A percentile compares a stretch with the other conserved stretches of the same genome.
These are phyloP conservation scores for Venturiaceae sp. DNA, from an alignment of 2,329 filamentous ascomycete genomes.

Conservation along the genomic window DNA sequence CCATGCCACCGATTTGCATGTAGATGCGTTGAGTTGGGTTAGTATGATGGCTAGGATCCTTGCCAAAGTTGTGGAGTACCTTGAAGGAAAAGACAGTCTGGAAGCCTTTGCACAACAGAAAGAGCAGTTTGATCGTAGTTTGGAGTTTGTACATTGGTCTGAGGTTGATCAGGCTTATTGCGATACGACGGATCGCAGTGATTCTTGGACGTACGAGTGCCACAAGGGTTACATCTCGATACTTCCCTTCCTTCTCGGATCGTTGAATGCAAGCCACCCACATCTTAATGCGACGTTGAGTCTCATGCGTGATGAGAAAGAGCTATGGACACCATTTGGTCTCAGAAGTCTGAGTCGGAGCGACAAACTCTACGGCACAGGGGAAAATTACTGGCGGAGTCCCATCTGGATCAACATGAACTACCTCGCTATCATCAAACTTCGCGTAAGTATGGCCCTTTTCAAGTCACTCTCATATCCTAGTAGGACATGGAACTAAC, in stretches of 20 bases:
- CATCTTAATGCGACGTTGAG: slow-evolving; percentile 67
- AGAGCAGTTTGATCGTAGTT: slow-evolving; percentile 67
- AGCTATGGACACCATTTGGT: slow-evolving; percentile 87
- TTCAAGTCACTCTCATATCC: no score
- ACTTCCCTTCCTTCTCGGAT: slow-evolving; percentile 81
- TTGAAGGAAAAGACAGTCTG: slow-evolving; percentile 64
- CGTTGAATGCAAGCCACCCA: slow-evolving; percentile 64
- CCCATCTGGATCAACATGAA: slow-evolving; percentile 95
- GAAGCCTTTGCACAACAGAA: slow-evolving; percentile 59
- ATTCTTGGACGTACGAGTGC: slow-evolving; percentile 75
- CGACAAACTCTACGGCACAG: slow-evolving; percentile 76
- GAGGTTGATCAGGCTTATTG: slow-evolving; percentile 71
- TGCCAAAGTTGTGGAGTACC: slow-evolving; percentile 60
- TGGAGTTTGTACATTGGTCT: slow-evolving; percentile 90
- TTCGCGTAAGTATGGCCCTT: slow-evolving; percentile 57
- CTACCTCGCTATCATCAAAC: slow-evolving; percentile 69
- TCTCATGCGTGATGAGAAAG: slow-evolving; percentile 67
- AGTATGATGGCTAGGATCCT: slow-evolving; percentile 84
- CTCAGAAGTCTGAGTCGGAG: slow-evolving; percentile 80
- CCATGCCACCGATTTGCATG: slow-evolving; percentile 83
- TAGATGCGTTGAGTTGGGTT: slow-evolving; percentile 90
- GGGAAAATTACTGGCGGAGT: slow-evolving; percentile 93
- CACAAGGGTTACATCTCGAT: slow-evolving; percentile 93
- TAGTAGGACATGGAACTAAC: slow-evolving; percentile 11
- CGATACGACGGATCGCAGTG: slow-evolving; percentile 80